phyloP scores from a whole-genome alignment of 2,329 filamentous ascomycete genomes.

The Botryotinia globosa region DNA sequence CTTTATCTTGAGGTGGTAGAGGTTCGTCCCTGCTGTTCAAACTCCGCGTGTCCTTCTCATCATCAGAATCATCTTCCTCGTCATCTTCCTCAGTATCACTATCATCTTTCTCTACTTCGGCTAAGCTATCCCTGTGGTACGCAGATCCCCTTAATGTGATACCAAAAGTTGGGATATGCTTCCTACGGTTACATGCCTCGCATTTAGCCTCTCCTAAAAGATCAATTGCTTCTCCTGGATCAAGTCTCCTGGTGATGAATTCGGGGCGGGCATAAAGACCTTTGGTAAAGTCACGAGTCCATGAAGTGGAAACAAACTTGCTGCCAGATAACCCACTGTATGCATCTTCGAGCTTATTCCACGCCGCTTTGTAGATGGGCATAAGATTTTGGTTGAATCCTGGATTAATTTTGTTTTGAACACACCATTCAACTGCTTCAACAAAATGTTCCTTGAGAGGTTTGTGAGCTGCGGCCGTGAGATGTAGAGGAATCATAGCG shows the following conservation, averaged over 20 bases:
- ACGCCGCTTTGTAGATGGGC: conserved; percentile 64
- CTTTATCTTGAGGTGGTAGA: conserved; percentile 44
- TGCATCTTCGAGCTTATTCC: conserved; percentile 70
- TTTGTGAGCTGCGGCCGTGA: conserved; percentile 63
- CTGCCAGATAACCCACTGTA: conserved; percentile 64
- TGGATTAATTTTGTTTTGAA: conserved; percentile 74
- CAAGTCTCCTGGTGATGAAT: conserved; percentile 39
- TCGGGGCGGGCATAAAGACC: conserved; percentile 64
- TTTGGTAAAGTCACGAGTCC: conserved; percentile 64
- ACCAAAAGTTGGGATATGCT: conserved; percentile 64
- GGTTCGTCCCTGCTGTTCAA: conserved; percentile 48
- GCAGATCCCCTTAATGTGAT: conserved; percentile 63
- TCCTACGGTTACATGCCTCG: conserved; percentile 61
- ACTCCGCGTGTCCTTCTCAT: conserved; percentile 41
- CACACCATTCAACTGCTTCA: conserved; percentile 75
- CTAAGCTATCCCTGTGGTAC: conserved; percentile 64
- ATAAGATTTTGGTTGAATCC: conserved; percentile 59
- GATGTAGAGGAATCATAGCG: conserved; percentile 60
- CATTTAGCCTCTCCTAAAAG: conserved; percentile 43
- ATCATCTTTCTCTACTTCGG: conserved; percentile 53
- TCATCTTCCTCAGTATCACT: conserved; percentile 37
- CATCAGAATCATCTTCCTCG: conserved; percentile 40
- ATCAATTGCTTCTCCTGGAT: conserved; percentile 42
- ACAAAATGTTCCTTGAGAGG: conserved; percentile 71
- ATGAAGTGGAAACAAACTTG: conserved; percentile 69